Evolutionary conservation across 768 basidiomycete species (phyloP), one percentile per base, ranked within the genome.

Genomic region (Trametes elegans): DNA sequence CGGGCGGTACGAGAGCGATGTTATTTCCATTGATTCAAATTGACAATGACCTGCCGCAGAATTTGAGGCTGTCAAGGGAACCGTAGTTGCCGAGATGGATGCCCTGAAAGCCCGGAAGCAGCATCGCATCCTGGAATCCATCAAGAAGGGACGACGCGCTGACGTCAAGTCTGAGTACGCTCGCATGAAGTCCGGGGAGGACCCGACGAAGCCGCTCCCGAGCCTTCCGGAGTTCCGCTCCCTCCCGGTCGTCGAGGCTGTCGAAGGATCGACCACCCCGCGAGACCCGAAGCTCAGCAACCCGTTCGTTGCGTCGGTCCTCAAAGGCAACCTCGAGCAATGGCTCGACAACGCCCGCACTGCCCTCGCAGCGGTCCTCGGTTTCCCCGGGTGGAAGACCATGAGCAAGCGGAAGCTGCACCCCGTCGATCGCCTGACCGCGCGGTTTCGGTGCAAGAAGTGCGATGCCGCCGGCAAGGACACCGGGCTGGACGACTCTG

Each of bases 391-490:
- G 3, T 87, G 83, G 83, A 79, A 73, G 60, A 71, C 69, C 24
- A 72, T 80, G 18, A 79, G 75, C 61, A 73, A 65, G 47, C 74
- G 66, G 14, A 64, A 68, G 34, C 49, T 86, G 8, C 81, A 82
- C 63, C 85, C 85, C 0, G 77, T 79, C 16, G 76, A 85, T 43
- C 74, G 85, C 38, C 53, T 84, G 13, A 81, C 79, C 5, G 83
- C 84, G 0, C 69, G 81, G 21, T 89, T 86, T 68, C 65, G 70
- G 24, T 90, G 88, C 64, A 75, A 67, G 50, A 60, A 62, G 34
- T 90, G 88, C 62, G 59, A 73, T 11, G 67, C 76, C 1, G 66
- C 64, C 4, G 61, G 53, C 29, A 64, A 63, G 34, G 73, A 76
- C 58, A 66, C 62, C 16, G 38, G 81, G 61, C 68, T 89, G 46